phyloP scores from a whole-genome alignment of 108 stramenopile genomes.

The Seminavis robusta region DNA sequence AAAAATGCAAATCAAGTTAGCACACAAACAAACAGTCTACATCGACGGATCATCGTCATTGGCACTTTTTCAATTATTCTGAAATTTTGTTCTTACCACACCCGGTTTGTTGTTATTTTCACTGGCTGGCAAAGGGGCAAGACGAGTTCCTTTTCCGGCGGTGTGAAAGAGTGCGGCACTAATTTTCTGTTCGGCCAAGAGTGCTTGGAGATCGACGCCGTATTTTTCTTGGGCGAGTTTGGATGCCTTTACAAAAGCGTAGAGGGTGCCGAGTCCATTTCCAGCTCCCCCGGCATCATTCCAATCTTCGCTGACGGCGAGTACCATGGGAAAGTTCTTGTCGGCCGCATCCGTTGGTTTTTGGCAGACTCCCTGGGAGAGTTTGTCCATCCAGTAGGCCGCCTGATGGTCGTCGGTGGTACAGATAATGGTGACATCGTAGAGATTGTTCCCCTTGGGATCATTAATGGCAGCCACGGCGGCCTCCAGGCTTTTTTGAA shows the following conservation, averaged over 20 bases:
- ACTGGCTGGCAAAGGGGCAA: constrained; percentile 95
- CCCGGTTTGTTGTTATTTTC: constrained; percentile 99
- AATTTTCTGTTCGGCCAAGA: constrained; percentile 50
- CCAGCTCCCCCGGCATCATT: constrained; percentile 82
- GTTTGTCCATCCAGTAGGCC: constrained; percentile 95
- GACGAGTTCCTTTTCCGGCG: constrained; percentile 95
- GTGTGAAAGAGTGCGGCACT: constrained; percentile 95
- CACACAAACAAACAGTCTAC: constrained; percentile 4
- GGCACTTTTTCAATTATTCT: neutral
- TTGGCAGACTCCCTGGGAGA: constrained; percentile 60
- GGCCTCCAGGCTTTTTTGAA: constrained; percentile 46
- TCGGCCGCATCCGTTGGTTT: constrained; percentile 1
- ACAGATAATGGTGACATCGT: constrained; percentile 96
- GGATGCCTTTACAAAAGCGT: constrained; percentile 92
- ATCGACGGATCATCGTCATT: neutral
- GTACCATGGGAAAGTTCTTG: constrained; percentile 71
- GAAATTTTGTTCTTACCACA: constrained; percentile 88
- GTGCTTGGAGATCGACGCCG: constrained; percentile 51
- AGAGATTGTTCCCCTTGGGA: constrained; percentile 46
- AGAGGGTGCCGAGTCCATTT: constrained; percentile 93
- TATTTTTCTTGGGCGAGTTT: constrained; percentile 62
- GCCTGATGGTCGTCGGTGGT: constrained; percentile 94
- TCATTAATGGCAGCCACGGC: constrained; percentile 78
- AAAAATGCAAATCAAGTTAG: neutral
- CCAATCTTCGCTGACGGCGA: constrained; percentile 97